phyloP scores from a whole-genome alignment of 2,329 filamentous ascomycete species.

The Claviceps monticola region DNA sequence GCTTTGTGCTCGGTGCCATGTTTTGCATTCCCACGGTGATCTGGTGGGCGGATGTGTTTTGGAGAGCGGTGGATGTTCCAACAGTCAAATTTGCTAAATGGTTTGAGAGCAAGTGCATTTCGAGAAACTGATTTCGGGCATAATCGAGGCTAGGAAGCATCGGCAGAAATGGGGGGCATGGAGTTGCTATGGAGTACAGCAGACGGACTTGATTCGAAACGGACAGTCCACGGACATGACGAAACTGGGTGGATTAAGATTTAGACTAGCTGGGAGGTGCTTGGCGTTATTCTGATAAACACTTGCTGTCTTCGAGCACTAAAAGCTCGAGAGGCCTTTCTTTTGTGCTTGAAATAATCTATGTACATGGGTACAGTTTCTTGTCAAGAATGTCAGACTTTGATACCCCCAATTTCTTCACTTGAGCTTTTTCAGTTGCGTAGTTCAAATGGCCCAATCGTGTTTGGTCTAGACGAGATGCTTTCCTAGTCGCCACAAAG shows the following conservation, averaged over 20 bases:
- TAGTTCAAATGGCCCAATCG: too few relatives aligned
- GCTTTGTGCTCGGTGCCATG: conserved; percentile 31
- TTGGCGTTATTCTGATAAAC: neutral
- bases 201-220: neutral
- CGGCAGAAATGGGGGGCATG: neutral
- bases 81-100: conserved; percentile 42
- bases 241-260: neutral
- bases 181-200: neutral
- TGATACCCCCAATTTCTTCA: neutral
- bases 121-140: conserved; percentile 12
- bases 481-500: too few relatives aligned
- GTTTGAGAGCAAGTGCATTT: conserved; percentile 32
- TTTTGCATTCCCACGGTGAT: conserved; percentile 38
- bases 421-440: too few relatives aligned
- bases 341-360: too few relatives aligned
- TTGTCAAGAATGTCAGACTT: neutral
- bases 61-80: conserved; percentile 40
- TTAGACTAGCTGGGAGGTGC: neutral
- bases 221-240: neutral
- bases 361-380: too few relatives aligned
- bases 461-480: too few relatives aligned
- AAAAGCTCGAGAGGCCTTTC: neutral
- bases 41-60: conserved; percentile 42
- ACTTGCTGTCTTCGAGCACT: neutral
- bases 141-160: neutral